Conservation (phyloP, 306 rosid genomes). For the Cucumis cinereus region DNA sequence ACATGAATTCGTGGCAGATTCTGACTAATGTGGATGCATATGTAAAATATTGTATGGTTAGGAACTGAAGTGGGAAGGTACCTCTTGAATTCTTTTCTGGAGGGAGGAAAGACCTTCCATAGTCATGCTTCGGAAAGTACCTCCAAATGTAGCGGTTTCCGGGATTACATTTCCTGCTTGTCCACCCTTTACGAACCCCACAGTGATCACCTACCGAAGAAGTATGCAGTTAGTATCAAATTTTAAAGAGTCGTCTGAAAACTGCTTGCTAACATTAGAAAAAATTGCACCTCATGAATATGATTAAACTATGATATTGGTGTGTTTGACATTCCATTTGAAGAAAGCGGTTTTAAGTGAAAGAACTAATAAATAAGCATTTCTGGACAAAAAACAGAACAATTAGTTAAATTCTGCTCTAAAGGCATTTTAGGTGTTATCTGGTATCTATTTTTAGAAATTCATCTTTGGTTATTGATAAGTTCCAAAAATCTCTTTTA, state of each 20-base stretch:
- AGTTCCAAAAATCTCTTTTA: neutral
- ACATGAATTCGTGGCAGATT: neutral
- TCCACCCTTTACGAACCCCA: conserved; percentile 34
- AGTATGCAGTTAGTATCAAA: neutral
- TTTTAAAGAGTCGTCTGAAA: neutral
- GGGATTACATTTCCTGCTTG: conserved; percentile 26
- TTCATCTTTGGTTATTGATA: neutral
- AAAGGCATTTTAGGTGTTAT: neutral
- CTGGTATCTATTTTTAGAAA: neutral
- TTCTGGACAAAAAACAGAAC: neutral
- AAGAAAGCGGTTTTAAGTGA: neutral
- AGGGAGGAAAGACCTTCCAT: conserved; percentile 27
- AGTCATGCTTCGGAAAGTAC: conserved; percentile 37
- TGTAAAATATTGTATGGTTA: neutral
- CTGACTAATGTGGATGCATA: neutral
- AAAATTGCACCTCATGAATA: neutral
- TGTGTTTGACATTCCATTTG: neutral
- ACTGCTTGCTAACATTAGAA: neutral
- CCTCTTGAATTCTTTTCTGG: conserved; percentile 39
- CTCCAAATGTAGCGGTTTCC: conserved; percentile 28
- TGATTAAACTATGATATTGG: neutral
- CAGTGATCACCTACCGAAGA: conserved; percentile 28
- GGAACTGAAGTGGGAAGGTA: neutral
- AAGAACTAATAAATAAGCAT: neutral
- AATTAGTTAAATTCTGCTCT: neutral